These are phyloP conservation scores for Tetrapisispora fleetii DNA, from an alignment of 805 yeast species.

Conservation along the genomic window DNA sequence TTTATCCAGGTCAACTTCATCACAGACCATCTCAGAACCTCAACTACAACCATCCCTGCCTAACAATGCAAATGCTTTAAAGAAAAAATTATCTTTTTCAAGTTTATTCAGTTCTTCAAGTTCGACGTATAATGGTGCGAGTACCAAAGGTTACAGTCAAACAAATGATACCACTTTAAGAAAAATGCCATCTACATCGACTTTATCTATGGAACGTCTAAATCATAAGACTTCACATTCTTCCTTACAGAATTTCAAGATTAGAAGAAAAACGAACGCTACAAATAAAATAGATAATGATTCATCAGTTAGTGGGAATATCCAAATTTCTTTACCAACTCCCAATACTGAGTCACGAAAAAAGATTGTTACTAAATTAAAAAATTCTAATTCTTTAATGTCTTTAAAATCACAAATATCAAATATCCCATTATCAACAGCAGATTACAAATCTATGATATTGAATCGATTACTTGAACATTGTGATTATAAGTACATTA, in stretches of 20 bases:
- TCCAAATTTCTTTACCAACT: slow-evolving; percentile 46
- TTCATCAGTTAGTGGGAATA: slow-evolving; percentile 6
- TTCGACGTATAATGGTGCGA: not conserved
- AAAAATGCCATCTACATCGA: slow-evolving; percentile 16
- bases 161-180: not conserved
- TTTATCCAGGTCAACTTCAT: not conserved
- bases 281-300: slow-evolving; percentile 7
- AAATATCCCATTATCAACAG: slow-evolving; percentile 14
- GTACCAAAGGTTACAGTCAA: not conserved
- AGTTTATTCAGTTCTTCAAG: slow-evolving; percentile 2
- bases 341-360: slow-evolving; percentile 47
- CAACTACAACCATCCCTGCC: not conserved
- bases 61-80: not conserved
- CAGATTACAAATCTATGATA: slow-evolving; percentile 21
- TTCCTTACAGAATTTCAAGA: slow-evolving; percentile 23
- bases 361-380: slow-evolving; percentile 43
- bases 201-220: slow-evolving; percentile 14
- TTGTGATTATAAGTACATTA: slow-evolving; percentile 15
- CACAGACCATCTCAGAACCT: not conserved
- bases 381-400: slow-evolving; percentile 30
- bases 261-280: slow-evolving; percentile 21
- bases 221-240: slow-evolving; percentile 28
- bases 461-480: slow-evolving; percentile 17
- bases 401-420: slow-evolving; percentile 19
- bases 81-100: not conserved